These are phyloP conservation scores for Ilyonectria robusta DNA, from an alignment of 2,329 filamentous ascomycete genomes.

Conservation along the genomic window DNA sequence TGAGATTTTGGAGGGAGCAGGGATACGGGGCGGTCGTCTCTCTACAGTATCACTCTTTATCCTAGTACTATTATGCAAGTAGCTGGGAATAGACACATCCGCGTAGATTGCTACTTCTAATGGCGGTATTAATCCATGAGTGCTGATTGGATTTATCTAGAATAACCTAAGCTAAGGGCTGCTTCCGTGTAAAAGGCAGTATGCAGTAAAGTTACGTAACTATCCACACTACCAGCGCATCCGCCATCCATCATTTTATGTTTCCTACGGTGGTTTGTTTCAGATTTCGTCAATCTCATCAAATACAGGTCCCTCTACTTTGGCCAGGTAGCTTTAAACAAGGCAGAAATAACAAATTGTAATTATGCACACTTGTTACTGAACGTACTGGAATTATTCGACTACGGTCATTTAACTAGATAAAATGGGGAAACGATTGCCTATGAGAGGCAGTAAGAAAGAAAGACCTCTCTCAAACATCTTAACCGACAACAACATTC, in stretches of 20 bases:
- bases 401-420: neutral
- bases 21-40: neutral
- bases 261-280: no score
- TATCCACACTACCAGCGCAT: no score
- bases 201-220: no score
- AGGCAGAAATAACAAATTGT: no score
- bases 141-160: neutral
- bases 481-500: constrained; percentile 12
- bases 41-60: neutral
- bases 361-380: neutral
- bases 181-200: no score
- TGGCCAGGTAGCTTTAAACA: no score
- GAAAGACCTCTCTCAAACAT: neutral
- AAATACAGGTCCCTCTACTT: no score
- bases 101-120: neutral
- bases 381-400: neutral
- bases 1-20: neutral
- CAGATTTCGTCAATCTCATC: no score
- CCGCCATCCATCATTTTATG: no score
- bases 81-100: neutral
- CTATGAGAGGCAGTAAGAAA: neutral
- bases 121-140: no score
- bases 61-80: neutral
- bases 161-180: no score
- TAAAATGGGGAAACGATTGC: neutral